A percentile compares a stretch with the other conserved stretches of the same genome.
Conservation (phyloP, 495 filamentous ascomycete genomes). For the Jackrogersella multiformis region DNA sequence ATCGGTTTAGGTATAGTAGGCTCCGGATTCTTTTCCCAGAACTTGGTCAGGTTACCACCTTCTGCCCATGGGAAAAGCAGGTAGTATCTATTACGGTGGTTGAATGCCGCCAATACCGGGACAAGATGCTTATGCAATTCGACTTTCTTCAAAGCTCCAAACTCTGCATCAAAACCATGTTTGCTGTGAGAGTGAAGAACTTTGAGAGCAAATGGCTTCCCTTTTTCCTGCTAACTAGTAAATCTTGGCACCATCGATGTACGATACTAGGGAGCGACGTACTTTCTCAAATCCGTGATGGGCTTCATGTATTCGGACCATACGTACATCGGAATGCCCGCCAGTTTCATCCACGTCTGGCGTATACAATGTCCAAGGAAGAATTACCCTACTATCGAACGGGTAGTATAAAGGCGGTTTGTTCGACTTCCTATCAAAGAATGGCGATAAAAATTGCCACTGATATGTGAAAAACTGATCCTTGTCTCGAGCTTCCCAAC, state of each 20-base stretch:
- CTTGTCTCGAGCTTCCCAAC: background rate
- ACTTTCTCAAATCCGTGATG: slow-evolving; percentile 1
- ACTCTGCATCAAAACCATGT: background rate
- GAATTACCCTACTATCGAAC: background rate
- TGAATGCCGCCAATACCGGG: slow-evolving; percentile 4
- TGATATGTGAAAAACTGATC: background rate
- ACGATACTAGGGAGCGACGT: too few relatives aligned
- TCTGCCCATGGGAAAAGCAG: slow-evolving; percentile 24
- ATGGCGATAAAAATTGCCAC: background rate
- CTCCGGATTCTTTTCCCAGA: background rate
- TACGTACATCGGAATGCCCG: background rate
- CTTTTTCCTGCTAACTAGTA: background rate
- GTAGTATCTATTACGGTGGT: background rate
- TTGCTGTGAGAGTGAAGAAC: background rate
- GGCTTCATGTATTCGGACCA: background rate
- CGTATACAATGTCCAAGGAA: background rate
- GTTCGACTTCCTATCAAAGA: background rate
- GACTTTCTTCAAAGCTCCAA: background rate
- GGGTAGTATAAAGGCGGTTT: background rate
- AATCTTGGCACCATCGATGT: background rate
- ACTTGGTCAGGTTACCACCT: slow-evolving; percentile 1
- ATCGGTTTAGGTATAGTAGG: too few relatives aligned
- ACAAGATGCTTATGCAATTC: slow-evolving; percentile 7
- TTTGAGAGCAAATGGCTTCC: background rate
- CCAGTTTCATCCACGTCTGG: background rate